Base-by-base conservation (phyloP, 192 early-diverging fungal species). In the Mortierella alpina region DNA sequence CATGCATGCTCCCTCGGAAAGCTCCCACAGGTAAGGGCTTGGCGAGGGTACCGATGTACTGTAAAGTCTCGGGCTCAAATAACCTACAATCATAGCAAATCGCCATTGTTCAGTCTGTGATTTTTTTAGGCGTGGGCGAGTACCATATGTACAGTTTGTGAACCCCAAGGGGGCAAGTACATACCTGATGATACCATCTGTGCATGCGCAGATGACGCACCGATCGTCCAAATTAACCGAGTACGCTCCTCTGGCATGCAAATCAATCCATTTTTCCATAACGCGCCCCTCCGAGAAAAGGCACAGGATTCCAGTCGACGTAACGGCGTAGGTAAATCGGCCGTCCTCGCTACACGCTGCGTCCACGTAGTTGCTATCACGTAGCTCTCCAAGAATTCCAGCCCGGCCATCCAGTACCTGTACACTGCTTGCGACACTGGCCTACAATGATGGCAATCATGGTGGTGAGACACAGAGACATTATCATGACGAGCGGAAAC, bases 221-320 rank as follows among this genome's bases (percentile, higher is more conserved):
- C 73, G 73, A 0, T 90, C 82, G n/a, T 86, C 84, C 8, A 93
- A 83, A 46, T 83, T 72, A 11, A 96, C 64, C 31, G 91, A 94
- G 44, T 71, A 86, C n/a, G 90, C 92, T 50, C 82, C 75, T 70
- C 71, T 62, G 54, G 92, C 92, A 84, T 92, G 90, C 46, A 95
- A 77, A 74, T 95, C 87, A n/a, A 95, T 87, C 94, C 94, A 95
- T 75, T 93, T 95, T 63, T 94, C 92, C 79, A 95, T 82, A 12
- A 86, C 75, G 47, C 90, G 75, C 2, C 75, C 84, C 49, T 91
- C 88, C 41, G 88, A 86, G 51, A 95, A 93, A 41, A 91, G 68
- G 48, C 92, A 87, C 20, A 95, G 75, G 9, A 87, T 84, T 15
- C 94, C 94, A 14, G 85, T 88, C 7, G 89, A 87, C 9, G 93